These are phyloP conservation scores for Tothia fuscella DNA, from an alignment of 2,329 filamentous ascomycete genomes.

Conservation along the genomic window DNA sequence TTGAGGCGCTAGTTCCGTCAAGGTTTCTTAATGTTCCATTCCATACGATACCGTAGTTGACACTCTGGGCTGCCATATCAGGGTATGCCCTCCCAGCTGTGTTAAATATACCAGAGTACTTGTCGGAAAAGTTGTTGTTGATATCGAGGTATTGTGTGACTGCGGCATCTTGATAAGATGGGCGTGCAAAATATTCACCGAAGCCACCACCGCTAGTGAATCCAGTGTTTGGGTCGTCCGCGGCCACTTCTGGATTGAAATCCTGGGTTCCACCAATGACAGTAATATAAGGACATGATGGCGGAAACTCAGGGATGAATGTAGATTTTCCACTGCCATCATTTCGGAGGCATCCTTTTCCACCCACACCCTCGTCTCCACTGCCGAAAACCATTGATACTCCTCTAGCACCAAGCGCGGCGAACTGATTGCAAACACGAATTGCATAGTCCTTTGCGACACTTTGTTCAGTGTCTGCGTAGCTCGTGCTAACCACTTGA, in stretches of 20 bases:
- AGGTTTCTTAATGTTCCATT: neutral
- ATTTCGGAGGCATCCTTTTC: conserved; percentile 29
- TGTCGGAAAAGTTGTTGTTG: conserved; percentile 5
- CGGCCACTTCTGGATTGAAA: conserved; percentile 18
- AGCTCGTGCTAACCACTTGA: conserved; percentile 26
- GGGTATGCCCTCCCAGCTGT: conserved; percentile 11
- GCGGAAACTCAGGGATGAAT: conserved; percentile 35
- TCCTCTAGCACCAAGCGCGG: conserved; percentile 27
- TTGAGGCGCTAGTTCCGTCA: conserved; percentile 10
- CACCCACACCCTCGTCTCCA: conserved; percentile 28
- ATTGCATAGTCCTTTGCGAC: conserved; percentile 25
- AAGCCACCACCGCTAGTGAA: conserved; percentile 28
- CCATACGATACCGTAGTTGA: conserved; percentile 2
- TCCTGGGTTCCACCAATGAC: conserved; percentile 25
- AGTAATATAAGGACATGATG: conserved; percentile 36
- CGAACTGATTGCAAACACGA: conserved; percentile 28
- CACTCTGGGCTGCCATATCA: conserved; percentile 11
- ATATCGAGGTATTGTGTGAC: conserved; percentile 3
- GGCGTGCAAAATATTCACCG: conserved; percentile 28
- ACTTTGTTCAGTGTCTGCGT: conserved; percentile 29
- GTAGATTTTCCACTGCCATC: conserved; percentile 24
- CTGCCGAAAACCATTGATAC: conserved; percentile 28
- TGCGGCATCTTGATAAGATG: conserved; percentile 8
- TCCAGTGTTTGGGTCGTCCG: conserved; percentile 17
- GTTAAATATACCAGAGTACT: conserved; percentile 9